Base-by-base conservation (phyloP, 73 alveolate genomes). In the Stentor coeruleus region DNA sequence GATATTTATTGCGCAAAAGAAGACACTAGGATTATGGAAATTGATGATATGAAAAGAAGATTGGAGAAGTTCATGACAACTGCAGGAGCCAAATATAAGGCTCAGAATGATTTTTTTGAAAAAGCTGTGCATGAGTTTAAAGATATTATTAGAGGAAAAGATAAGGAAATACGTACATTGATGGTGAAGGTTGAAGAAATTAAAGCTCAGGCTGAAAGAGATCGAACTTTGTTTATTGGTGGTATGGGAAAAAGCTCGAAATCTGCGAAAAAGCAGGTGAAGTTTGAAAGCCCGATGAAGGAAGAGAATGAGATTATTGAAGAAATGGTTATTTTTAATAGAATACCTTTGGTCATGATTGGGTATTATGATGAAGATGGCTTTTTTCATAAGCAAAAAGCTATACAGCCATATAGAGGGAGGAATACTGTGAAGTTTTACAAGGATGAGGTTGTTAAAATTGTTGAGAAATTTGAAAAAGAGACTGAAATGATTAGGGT, bases 291-390 rank as follows among this genome's bases (percentile, higher is more conserved):
- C 66, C 6, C 6, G 20, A 49, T 49, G 20, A 49, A 20, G 66
- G 20, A n/a, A n/a, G n/a, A n/a, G n/a, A n/a, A n/a, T n/a, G n/a
- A n/a, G n/a, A n/a, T n/a, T n/a, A n/a, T n/a, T n/a, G n/a, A n/a
- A 49, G 66, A 20, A 49, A 6, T 49, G 66, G 20, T 49, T 49
- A 20, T 11, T 11, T 6, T 49, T 20, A 49, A 20, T 49, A 49
- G 20, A 20, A 49, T 11, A 49, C 20, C 20, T 49, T 11, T 20
- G 66, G 66, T 49, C 66, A 6, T 49, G 6, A 20, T 49, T 49
- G 66, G 66, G 66, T 49, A 49, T 20, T 49, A 11, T 49, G 66
- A 49, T 49, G 66, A 49, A 49, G 20, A 49, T 49, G 66, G 66
- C 6, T 11, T 49, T 6, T 49, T 49, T 49, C 20, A 11, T 49